Evolutionary conservation across 2,329 filamentous ascomycete genomes (phyloP), one percentile per base, ranked within the genome.

Genomic region (Nemania sp.): DNA sequence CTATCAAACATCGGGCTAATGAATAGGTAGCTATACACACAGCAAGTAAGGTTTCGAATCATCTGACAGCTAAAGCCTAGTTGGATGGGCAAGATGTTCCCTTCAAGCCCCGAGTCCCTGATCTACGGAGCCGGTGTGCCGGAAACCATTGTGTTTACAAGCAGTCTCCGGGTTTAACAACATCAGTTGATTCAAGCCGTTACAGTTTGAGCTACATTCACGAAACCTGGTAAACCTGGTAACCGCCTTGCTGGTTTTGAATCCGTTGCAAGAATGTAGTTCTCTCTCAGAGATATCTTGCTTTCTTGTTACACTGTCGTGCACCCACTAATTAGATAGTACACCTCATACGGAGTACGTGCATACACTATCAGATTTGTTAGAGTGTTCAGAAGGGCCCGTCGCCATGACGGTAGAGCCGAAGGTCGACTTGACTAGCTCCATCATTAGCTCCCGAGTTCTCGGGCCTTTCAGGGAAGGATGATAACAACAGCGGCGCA

Each of bases 51-150:
- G 33, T 51, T 33, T 33, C 42, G 28, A 37, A 62, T 54, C 55
- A 55, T 53, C 20, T 58, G 12, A 12, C 22, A 17, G 31, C 34
- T 15, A 15, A 47, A 47, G 41, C 52, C 50, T 59, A 49, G 58
- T 58, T 46, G 56, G 56, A 55, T n/a, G n/a, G 58, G 52, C 52
- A 31, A 59, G 52, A 50, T 52, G 52, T 41, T 61, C 46, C 60
- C 54, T 58, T 56, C 53, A 60, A 53, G 56, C 62, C 65, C 64
- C 64, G 64, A 58, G 48, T 66, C 63, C 60, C 65, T 67, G 65
- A 67, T 68, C 66, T 64, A 36, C 59, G 52, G 54, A 62, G 52
- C 62, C 61, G 56, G 54, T 40, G n/a, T 42, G 30, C 45, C 55
- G 47, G 51, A 44, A 34, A 28, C 41, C 19, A 46, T 54, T 28